These are phyloP conservation scores for Corylus heterophylla DNA, from an alignment of 306 rosid species.

Conservation along the genomic window DNA sequence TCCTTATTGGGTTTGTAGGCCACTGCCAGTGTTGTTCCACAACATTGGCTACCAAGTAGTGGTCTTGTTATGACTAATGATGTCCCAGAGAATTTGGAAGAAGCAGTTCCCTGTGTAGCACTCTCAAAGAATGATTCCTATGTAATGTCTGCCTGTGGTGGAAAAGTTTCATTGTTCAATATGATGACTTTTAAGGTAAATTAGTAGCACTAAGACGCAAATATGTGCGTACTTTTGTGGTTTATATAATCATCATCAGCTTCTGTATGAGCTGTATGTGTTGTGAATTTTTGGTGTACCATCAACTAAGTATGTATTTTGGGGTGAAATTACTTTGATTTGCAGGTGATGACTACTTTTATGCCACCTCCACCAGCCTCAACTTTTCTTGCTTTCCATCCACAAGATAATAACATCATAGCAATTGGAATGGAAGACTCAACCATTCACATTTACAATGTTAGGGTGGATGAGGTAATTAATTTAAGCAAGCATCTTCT, in stretches of 20 bases:
- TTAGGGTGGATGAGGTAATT: slow-evolving; percentile 78
- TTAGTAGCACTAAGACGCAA: not conserved
- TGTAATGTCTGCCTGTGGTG: slow-evolving; percentile 88
- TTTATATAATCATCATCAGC: not conserved
- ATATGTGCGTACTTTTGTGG: not conserved
- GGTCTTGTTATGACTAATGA: slow-evolving; percentile 90
- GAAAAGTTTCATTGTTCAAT: slow-evolving; percentile 79
- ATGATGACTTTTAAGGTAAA: slow-evolving; percentile 81
- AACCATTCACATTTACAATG: slow-evolving; percentile 76
- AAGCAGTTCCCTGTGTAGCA: slow-evolving; percentile 83
- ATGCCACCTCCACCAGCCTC: slow-evolving; percentile 83
- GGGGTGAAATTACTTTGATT: slow-evolving; percentile 14
- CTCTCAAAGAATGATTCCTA: slow-evolving; percentile 87
- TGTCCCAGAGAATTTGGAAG: slow-evolving; percentile 71
- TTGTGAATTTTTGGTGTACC: not conserved
- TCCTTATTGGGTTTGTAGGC: slow-evolving; percentile 53
- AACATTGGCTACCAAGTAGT: slow-evolving; percentile 80
- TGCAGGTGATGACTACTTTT: slow-evolving; percentile 83
- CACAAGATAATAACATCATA: slow-evolving; percentile 85
- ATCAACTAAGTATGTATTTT: not conserved
- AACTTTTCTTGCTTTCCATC: slow-evolving; percentile 78
- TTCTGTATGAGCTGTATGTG: not conserved
- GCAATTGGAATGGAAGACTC: slow-evolving; percentile 96
- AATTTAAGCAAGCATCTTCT: slow-evolving; percentile 1
- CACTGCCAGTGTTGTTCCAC: slow-evolving; percentile 76